These are phyloP conservation scores for Podospora sp. DNA, from an alignment of 495 filamentous ascomycete species.

Conservation along the genomic window DNA sequence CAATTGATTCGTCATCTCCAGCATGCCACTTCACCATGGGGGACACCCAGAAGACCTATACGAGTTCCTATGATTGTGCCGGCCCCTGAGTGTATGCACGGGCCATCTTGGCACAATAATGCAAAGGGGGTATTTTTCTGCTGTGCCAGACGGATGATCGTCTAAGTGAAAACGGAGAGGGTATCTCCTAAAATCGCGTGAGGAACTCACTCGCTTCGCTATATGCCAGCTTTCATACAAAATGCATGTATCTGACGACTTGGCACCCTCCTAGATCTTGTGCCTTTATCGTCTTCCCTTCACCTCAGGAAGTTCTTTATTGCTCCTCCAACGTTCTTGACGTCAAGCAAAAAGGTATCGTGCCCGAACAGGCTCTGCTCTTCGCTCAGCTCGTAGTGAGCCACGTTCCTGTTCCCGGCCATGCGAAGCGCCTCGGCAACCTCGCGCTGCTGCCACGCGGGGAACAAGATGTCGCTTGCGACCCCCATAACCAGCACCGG, in stretches of 20 bases:
- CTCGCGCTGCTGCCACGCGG: constrained; percentile 97
- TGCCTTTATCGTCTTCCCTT: neutral
- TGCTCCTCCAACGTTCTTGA: constrained; percentile 85
- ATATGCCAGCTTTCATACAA: too few relatives aligned
- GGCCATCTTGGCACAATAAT: neutral
- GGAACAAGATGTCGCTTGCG: constrained; percentile 94
- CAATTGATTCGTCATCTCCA: neutral
- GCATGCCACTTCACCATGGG: neutral
- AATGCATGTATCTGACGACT: too few relatives aligned
- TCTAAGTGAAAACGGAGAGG: too few relatives aligned
- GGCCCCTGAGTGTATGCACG: neutral
- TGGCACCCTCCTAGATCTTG: too few relatives aligned
- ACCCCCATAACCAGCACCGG: constrained; percentile 89
- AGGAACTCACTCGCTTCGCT: neutral
- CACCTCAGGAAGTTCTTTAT: constrained; percentile 75
- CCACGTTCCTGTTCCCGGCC: constrained; percentile 75
- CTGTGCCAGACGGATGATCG: too few relatives aligned
- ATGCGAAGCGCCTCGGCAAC: constrained; percentile 80
- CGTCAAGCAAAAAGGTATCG: constrained; percentile 92
- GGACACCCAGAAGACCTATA: neutral
- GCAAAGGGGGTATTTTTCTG: neutral
- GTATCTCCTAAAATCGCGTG: neutral
- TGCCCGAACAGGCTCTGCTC: constrained; percentile 93
- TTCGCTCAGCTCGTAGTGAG: constrained; percentile 88
- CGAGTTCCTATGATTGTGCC: too few relatives aligned